phyloP scores from a whole-genome alignment of 139 green algal genomes.

The Tetradesmus lagerheimii region DNA sequence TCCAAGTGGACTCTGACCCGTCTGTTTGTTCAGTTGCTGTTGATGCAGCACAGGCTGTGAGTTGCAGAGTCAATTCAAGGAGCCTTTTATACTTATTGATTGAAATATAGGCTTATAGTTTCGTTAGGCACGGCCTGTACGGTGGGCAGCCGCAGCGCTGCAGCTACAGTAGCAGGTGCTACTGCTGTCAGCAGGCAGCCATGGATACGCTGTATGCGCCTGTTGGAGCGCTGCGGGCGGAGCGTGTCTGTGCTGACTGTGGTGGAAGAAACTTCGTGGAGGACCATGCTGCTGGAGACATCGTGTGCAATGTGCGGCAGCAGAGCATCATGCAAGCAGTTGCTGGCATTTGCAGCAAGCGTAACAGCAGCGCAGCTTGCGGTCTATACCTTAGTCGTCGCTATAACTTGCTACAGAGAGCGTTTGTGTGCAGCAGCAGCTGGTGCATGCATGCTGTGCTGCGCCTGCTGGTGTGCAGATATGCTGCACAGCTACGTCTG shows the following conservation, averaged over 20 bases:
- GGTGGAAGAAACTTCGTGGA: conserved; percentile 81
- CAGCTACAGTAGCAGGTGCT: not conserved
- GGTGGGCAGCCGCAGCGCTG: not conserved
- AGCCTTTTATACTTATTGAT: not conserved
- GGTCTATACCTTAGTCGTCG: not conserved
- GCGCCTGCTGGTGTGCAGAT: not conserved
- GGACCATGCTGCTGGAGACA: conserved; percentile 78
- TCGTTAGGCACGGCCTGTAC: not conserved
- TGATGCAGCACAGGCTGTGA: not conserved
- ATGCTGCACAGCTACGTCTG: not conserved
- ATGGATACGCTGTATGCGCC: not conserved
- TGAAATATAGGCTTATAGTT: too few species aligned
- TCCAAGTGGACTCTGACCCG: not conserved
- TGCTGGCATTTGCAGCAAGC: not conserved
- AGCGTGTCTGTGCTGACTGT: conserved; percentile 74
- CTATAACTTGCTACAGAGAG: not conserved
- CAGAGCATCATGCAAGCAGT: not conserved
- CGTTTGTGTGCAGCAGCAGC: not conserved
- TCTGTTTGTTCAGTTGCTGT: not conserved
- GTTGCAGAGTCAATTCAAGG: not conserved
- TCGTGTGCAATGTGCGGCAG: conserved; percentile 78
- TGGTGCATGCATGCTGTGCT: not conserved
- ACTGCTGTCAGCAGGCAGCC: not conserved
- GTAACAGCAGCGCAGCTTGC: not conserved
- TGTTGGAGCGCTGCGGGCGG: conserved; percentile 11